Percentiles rank a stretch among this genome's conserved stretches.
phyloP scores from a whole-genome alignment of 805 yeast genomes.

The Candida multigemmis region DNA sequence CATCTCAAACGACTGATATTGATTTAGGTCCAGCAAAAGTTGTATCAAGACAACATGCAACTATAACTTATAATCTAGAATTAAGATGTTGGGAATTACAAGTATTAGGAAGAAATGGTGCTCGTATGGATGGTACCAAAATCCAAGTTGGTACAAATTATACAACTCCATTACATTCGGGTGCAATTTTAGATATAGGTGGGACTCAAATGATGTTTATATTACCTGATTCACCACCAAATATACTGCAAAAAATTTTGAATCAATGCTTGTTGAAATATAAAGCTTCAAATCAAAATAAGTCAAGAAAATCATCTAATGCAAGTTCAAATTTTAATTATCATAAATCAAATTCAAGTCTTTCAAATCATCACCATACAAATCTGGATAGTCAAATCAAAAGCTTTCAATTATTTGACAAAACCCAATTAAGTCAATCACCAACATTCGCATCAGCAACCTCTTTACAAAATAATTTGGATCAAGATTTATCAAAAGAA shows the following conservation, averaged over 20 bases:
- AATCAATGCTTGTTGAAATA: conserved; percentile 25
- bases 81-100: conserved; percentile 79
- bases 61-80: conserved; percentile 66
- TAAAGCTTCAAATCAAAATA: conserved; percentile 11
- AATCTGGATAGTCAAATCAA: conserved; percentile 16
- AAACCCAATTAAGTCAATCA: conserved; percentile 26
- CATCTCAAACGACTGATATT: conserved; percentile 46
- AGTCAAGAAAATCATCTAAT: conserved; percentile 10
- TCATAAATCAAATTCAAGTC: too few relatives aligned
- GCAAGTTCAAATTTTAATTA: conserved; percentile 1
- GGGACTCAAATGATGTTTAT: conserved; percentile 99
- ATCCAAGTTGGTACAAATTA: conserved; percentile 39
- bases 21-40: conserved; percentile 97
- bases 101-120: conserved; percentile 86
- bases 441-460: conserved; percentile 31
- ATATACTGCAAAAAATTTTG: conserved; percentile 43
- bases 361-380: conserved; percentile 9
- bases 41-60: conserved; percentile 88
- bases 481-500: conserved; percentile 72
- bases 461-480: conserved; percentile 35
- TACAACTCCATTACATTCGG: conserved; percentile 61
- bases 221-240: conserved; percentile 81
- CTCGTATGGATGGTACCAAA: conserved; percentile 72
- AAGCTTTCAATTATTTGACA: conserved; percentile 49
- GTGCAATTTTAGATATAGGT: conserved; percentile 90